These are phyloP conservation scores for Xylaria sp. DNA, from an alignment of 2,329 filamentous ascomycete genomes.

Conservation along the genomic window DNA sequence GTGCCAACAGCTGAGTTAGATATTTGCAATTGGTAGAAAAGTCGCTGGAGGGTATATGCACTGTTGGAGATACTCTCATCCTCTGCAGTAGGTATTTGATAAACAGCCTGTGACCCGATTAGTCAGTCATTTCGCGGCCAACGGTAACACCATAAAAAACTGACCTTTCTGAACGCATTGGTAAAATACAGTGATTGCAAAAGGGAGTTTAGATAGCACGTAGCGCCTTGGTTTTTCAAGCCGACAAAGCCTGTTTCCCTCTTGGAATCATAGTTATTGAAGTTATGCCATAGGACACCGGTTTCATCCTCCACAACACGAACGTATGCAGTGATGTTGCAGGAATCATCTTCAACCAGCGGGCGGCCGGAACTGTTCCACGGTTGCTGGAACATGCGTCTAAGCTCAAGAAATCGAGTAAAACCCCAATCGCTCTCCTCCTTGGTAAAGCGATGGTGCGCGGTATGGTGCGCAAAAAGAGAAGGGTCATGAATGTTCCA, in stretches of 20 bases:
- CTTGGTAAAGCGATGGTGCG: conserved; percentile 95
- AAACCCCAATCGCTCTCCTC: conserved; percentile 99
- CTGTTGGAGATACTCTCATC: conserved; percentile 86
- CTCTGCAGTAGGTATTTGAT: conserved; percentile 92
- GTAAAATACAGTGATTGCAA: conserved; percentile 87
- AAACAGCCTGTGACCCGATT: conserved; percentile 75
- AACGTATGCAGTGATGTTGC: conserved; percentile 85
- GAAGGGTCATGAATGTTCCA: conserved; percentile 96
- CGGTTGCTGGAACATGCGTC: conserved; percentile 81
- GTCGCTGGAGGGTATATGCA: conserved; percentile 89
- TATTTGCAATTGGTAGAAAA: conserved; percentile 96
- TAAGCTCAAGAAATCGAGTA: conserved; percentile 91
- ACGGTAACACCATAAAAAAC: conserved; percentile 24
- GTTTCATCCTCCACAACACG: conserved; percentile 87
- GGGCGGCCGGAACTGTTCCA: conserved; percentile 78
- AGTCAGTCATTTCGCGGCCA: conserved; percentile 25
- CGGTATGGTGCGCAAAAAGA: conserved; percentile 81
- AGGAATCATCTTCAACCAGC: conserved; percentile 79
- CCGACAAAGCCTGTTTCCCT: conserved; percentile 98
- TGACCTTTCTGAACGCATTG: conserved; percentile 91
- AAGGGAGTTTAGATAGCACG: conserved; percentile 87
- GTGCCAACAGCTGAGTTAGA: conserved; percentile 86
- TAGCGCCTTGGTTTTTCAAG: conserved; percentile 95
- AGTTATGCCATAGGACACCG: conserved; percentile 90
- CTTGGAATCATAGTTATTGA: conserved; percentile 97